Evolutionary conservation across 495 filamentous ascomycete genomes (phyloP).

Genomic region (Aspergillus diversus): DNA sequence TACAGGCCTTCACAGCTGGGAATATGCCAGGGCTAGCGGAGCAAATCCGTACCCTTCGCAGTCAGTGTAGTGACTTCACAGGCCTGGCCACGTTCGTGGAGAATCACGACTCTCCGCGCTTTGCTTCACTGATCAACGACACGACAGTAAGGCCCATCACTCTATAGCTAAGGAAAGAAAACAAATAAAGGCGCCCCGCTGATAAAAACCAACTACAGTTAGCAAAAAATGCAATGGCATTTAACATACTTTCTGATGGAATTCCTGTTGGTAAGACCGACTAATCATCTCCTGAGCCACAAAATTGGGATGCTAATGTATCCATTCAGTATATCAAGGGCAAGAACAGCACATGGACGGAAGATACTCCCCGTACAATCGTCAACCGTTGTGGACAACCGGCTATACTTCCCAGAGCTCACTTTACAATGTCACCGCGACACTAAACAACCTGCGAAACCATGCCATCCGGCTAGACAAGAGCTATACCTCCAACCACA

Average conservation of each 20-base stretch:
- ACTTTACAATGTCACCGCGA: conserved; percentile 60
- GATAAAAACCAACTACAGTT: conserved; percentile 34
- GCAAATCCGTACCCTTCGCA: conserved; percentile 47
- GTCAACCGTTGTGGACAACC: conserved; percentile 69
- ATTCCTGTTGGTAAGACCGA: conserved; percentile 45
- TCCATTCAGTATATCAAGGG: conserved; percentile 53
- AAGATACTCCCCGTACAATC: conserved; percentile 59
- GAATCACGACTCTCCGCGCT: conserved; percentile 69
- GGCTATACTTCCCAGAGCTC: conserved; percentile 56
- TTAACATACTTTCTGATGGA: conserved; percentile 67
- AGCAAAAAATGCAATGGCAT: conserved; percentile 65
- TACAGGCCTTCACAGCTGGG: conserved; percentile 57
- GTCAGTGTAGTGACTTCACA: conserved; percentile 49
- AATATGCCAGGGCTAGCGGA: conserved; percentile 57
- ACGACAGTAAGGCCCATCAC: conserved; percentile 2
- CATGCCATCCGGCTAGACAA: conserved; percentile 53
- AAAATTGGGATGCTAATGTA: not conserved
- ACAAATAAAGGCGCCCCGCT: not conserved
- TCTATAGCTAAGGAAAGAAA: not conserved
- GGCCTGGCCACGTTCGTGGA: conserved; percentile 68
- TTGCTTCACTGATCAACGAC: conserved; percentile 42
- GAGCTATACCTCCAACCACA: conserved; percentile 53
- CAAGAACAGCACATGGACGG: conserved; percentile 69
- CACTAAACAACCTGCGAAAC: conserved; percentile 61
- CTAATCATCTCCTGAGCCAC: not conserved